Evolutionary conservation across 179 eudicot genomes (phyloP).

Genomic region (Carnegiea gigantea): DNA sequence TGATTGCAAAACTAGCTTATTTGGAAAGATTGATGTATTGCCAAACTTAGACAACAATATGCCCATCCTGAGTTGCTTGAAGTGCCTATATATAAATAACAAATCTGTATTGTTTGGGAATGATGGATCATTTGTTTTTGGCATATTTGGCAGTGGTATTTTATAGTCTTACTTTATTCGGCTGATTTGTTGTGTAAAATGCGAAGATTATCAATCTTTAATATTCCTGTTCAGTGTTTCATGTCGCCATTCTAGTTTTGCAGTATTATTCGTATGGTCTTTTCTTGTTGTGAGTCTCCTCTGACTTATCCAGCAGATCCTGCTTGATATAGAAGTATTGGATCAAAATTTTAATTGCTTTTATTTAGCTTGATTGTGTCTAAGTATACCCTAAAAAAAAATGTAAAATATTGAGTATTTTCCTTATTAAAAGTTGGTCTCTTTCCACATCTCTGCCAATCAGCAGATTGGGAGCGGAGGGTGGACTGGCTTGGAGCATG

Average conservation of each 20-base stretch:
- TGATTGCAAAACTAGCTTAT: not conserved
- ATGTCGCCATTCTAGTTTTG: not conserved
- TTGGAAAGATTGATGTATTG: not conserved
- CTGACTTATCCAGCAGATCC: not conserved
- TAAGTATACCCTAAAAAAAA: not conserved
- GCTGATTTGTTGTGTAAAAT: not conserved
- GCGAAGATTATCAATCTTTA: slow-evolving; percentile 1
- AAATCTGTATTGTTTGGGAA: not conserved
- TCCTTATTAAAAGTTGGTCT: slow-evolving; percentile 11
- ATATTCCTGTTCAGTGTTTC: not conserved
- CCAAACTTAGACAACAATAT: not conserved
- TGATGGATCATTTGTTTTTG: not conserved
- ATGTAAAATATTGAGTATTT: not conserved
- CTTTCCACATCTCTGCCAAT: slow-evolving; percentile 10
- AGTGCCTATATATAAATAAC: not conserved
- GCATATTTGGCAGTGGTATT: not conserved
- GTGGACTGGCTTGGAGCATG: slow-evolving; percentile 3
- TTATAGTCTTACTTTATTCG: not conserved
- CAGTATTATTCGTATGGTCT: not conserved
- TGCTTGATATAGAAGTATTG: not conserved
- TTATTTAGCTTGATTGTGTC: not conserved
- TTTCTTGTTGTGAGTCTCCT: not conserved
- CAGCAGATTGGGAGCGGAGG: slow-evolving; percentile 12
- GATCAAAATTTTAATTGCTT: not conserved
- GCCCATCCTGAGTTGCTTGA: not conserved